These are phyloP conservation scores for Microstegium vimineum DNA, from an alignment of 176 grass and related monocot genomes.

Conservation along the genomic window DNA sequence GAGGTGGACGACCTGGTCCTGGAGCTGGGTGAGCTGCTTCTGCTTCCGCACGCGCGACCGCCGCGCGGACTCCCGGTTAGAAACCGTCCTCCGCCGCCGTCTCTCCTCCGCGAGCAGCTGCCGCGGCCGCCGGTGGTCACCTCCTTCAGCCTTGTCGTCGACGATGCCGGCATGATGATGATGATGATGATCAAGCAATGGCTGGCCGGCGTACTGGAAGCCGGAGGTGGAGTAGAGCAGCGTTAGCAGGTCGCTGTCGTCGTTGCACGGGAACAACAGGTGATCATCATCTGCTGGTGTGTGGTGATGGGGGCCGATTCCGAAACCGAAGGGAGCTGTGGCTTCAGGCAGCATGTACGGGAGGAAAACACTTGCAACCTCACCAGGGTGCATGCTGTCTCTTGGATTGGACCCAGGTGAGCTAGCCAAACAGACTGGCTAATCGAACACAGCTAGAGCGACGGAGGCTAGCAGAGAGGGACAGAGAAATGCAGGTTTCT, in stretches of 20 bases:
- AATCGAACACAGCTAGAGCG: too few relatives aligned
- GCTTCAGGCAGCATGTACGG: conserved; percentile 10
- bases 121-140: neutral
- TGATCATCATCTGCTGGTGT: conserved; percentile 1
- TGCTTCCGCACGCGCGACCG: conserved; percentile 75
- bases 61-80: conserved; percentile 76
- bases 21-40: conserved; percentile 56
- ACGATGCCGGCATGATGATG: neutral
- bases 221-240: neutral
- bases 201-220: neutral
- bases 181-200: neutral
- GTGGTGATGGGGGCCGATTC: conserved; percentile 26
- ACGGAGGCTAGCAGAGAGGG: neutral
- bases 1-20: conserved; percentile 52
- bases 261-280: conserved; percentile 31
- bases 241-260: neutral
- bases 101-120: conserved; percentile 51
- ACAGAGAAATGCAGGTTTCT: neutral
- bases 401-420: neutral
- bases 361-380: conserved; percentile 37
- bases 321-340: conserved; percentile 27
- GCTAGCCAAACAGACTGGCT: neutral
- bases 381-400: conserved; percentile 39
- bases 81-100: conserved; percentile 59
- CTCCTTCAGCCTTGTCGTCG: neutral